Conservation (phyloP, 1,284 basidiomycete species). For the Cutaneotrichosporon cavernicola region DNA sequence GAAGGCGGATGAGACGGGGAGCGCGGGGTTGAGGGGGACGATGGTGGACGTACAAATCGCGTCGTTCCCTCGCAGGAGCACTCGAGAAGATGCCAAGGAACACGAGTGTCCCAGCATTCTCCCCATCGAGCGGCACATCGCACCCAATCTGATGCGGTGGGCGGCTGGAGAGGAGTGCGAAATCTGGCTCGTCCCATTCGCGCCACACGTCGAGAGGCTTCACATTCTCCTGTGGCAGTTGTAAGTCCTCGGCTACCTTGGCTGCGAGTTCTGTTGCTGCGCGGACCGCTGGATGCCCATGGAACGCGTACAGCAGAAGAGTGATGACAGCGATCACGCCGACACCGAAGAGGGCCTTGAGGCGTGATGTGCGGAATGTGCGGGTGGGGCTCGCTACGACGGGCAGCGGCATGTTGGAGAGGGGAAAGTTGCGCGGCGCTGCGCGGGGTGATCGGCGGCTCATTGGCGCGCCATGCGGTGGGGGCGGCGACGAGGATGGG, state of each 20-base stretch:
- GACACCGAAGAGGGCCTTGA: not conserved
- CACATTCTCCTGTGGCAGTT: not conserved
- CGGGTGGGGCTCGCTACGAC: not conserved
- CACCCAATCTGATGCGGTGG: conserved; percentile 53
- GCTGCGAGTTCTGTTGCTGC: not conserved
- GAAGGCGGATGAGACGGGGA: not conserved
- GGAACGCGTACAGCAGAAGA: not conserved
- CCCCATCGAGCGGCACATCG: conserved; percentile 43
- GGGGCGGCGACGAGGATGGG: not conserved
- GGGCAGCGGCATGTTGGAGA: not conserved
- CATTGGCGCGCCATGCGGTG: conserved; percentile 1
- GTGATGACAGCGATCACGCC: not conserved
- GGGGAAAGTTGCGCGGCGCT: conserved; percentile 2
- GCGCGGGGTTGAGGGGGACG: not conserved
- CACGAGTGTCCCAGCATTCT: conserved; percentile 42
- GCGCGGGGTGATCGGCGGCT: conserved; percentile 7
- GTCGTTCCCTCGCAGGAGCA: conserved; percentile 36
- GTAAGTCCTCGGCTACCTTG: not conserved
- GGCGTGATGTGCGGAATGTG: not conserved
- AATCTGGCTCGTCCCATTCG: conserved; percentile 53
- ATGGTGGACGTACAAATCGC: conserved; percentile 43
- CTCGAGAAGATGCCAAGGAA: conserved; percentile 52
- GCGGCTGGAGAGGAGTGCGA: conserved; percentile 40
- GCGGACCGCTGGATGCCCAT: not conserved
- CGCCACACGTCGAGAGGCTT: not conserved